A percentile compares a stretch with the other conserved stretches of the same genome.
phyloP scores from a whole-genome alignment of 2,329 filamentous ascomycete genomes.

The Pseudocercospora fuligena region DNA sequence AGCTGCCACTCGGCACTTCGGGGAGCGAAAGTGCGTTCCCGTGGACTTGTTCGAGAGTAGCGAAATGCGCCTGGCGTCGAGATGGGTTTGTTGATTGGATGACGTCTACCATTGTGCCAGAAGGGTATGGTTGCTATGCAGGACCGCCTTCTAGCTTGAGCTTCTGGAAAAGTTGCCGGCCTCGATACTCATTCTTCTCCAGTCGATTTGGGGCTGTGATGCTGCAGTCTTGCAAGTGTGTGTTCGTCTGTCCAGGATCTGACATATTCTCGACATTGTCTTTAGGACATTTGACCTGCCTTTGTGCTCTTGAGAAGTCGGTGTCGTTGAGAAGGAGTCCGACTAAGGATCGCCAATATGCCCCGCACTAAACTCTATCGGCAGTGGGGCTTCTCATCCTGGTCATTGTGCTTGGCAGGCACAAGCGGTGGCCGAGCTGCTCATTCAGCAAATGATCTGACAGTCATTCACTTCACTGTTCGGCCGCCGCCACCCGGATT shows the following conservation, averaged over 20 bases:
- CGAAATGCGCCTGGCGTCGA: not conserved
- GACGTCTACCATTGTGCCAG: constrained; percentile 8
- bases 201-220: too few relatives aligned
- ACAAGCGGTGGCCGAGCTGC: not conserved
- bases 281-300: too few relatives aligned
- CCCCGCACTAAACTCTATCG: not conserved
- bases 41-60: not conserved
- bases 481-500: too few relatives aligned
- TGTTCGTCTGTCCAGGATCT: too few relatives aligned
- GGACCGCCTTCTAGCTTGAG: not conserved
- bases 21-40: constrained; percentile 6
- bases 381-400: not conserved
- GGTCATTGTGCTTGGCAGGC: not conserved
- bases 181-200: not conserved
- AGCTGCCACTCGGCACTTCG: not conserved
- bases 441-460: too few relatives aligned
- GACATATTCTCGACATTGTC: too few relatives aligned
- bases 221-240: too few relatives aligned
- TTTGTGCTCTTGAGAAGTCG: too few relatives aligned
- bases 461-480: too few relatives aligned
- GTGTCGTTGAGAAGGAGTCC: too few relatives aligned
- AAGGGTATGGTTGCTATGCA: constrained; percentile 14
- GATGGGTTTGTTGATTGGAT: constrained; percentile 11
- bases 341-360: too few relatives aligned
- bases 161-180: not conserved